A percentile compares a stretch with the other conserved stretches of the same genome.
Conservation (phyloP, 2,329 filamentous ascomycete species). For the Bipolaris sorokiniana region DNA sequence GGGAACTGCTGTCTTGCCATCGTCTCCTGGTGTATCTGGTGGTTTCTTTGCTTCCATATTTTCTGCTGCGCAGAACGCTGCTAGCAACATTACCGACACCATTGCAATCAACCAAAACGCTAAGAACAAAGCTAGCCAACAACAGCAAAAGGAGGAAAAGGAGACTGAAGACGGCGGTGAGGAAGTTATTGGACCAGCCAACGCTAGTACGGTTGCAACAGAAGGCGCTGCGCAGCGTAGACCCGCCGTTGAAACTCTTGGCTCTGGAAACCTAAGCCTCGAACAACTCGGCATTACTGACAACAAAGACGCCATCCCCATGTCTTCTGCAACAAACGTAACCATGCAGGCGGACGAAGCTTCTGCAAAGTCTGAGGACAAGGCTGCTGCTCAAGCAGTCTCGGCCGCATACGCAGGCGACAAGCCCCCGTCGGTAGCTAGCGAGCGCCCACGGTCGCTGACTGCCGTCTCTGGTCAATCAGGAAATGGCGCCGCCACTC, state of each 20-base stretch:
- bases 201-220: conserved; percentile 28
- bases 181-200: conserved; percentile 50
- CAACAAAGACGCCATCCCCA: conserved; percentile 62
- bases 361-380: conserved; percentile 64
- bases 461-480: conserved; percentile 43
- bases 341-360: conserved; percentile 57
- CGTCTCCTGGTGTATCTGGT: conserved; percentile 53
- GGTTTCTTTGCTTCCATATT: conserved; percentile 94
- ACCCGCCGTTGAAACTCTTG: conserved; percentile 85
- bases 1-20: conserved; percentile 57
- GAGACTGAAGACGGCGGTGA: conserved; percentile 45
- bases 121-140: conserved; percentile 57
- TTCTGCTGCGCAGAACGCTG: conserved; percentile 90
- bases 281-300: conserved; percentile 84
- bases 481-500: conserved; percentile 36
- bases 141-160: conserved; percentile 36
- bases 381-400: conserved; percentile 64
- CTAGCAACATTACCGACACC: conserved; percentile 74
- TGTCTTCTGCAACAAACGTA: conserved; percentile 65
- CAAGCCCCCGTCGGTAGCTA: conserved; percentile 42
- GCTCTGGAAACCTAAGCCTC: conserved; percentile 85
- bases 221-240: conserved; percentile 56
- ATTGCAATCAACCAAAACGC: conserved; percentile 68
- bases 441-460: conserved; percentile 50
- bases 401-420: conserved; percentile 64